Evolutionary conservation across 306 rosid genomes (phyloP).

Genomic region (Purshia tridentata): DNA sequence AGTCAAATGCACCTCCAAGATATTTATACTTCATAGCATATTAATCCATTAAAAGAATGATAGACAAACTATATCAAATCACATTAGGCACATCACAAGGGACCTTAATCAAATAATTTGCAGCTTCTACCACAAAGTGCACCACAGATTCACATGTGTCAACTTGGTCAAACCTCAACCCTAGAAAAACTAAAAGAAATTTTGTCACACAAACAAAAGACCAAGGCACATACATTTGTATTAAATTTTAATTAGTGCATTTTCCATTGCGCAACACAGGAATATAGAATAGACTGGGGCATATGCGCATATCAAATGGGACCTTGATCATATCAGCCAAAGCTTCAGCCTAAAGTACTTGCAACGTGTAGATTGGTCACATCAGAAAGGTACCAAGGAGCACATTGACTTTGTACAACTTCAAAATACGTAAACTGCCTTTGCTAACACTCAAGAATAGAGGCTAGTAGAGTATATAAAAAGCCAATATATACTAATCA

Average conservation of each 20-base stretch:
- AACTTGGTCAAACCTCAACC: too few relatives aligned
- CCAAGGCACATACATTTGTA: neutral
- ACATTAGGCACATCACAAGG: neutral
- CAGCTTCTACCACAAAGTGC: neutral
- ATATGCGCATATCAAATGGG: neutral
- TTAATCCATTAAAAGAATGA: neutral
- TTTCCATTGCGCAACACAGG: neutral
- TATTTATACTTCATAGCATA: neutral
- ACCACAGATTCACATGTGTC: too few relatives aligned
- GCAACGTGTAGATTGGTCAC: neutral
- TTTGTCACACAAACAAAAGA: neutral
- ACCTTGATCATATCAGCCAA: neutral
- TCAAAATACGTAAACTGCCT: neutral
- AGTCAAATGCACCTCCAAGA: neutral
- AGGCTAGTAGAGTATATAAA: neutral
- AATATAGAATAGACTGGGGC: neutral
- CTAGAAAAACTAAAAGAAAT: neutral
- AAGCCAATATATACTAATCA: neutral
- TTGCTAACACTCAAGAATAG: neutral
- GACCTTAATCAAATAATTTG: neutral
- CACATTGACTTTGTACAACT: slow-evolving; percentile 2
- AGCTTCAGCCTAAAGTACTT: neutral
- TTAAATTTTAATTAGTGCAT: neutral
- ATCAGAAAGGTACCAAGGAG: neutral
- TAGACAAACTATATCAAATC: neutral